Evolutionary conservation across 164 flowering plant species (phyloP).

Genomic region (Aristolochia californica): DNA sequence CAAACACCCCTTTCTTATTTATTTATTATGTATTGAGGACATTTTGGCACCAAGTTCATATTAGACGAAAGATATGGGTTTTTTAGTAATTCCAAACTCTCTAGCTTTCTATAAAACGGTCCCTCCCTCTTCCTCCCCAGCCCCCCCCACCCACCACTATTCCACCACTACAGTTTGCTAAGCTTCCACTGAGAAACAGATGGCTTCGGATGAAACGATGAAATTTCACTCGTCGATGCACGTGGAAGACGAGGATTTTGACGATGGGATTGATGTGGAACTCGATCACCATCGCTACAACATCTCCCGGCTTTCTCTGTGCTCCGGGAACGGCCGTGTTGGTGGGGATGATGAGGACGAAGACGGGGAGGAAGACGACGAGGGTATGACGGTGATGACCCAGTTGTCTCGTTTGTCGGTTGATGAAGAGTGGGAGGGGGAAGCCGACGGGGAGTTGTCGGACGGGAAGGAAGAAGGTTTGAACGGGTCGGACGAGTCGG

Average conservation of each 20-base stretch:
- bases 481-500: too few relatives aligned
- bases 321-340: slow-evolving; percentile 16
- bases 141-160: too few relatives aligned
- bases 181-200: too few relatives aligned
- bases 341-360: slow-evolving; percentile 17
- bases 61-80: too few relatives aligned
- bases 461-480: slow-evolving; percentile 15
- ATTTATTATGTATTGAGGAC: too few relatives aligned
- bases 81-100: too few relatives aligned
- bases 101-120: neutral
- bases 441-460: slow-evolving; percentile 36
- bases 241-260: slow-evolving; percentile 16
- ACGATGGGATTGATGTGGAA: neutral
- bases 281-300: slow-evolving; percentile 8
- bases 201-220: slow-evolving; percentile 32
- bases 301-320: slow-evolving; percentile 35
- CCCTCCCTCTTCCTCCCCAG: neutral
- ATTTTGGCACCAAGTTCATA: too few relatives aligned
- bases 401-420: slow-evolving; percentile 32
- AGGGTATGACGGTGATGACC: slow-evolving; percentile 6
- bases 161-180: too few relatives aligned
- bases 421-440: slow-evolving; percentile 16
- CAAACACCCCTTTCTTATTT: too few relatives aligned
- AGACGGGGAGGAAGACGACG: slow-evolving; percentile 7
- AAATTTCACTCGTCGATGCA: slow-evolving; percentile 12